phyloP scores from a whole-genome alignment of 2,329 filamentous ascomycete genomes.

The Gnomoniopsis sp. region DNA sequence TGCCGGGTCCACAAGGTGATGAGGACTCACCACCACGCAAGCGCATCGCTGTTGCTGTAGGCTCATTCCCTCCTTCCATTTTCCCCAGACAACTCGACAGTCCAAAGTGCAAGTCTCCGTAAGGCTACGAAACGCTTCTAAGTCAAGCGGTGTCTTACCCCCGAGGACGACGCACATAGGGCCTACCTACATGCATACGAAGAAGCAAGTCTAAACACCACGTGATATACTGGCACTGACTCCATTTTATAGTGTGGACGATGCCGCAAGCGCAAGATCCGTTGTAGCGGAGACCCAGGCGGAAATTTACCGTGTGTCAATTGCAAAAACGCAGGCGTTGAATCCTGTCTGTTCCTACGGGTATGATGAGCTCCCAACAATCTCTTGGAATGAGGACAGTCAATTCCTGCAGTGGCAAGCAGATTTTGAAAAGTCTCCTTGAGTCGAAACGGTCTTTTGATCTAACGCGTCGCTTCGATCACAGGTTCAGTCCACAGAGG shows the following conservation, averaged over 20 bases:
- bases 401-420: background rate
- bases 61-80: constrained; percentile 23
- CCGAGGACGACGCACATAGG: too few species aligned
- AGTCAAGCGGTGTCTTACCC: background rate
- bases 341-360: constrained; percentile 75
- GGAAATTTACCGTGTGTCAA: constrained; percentile 77
- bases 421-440: too few species aligned
- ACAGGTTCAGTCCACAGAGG: constrained; percentile 38
- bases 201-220: background rate
- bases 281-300: constrained; percentile 82
- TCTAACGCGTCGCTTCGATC: constrained; percentile 2
- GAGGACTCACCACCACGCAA: constrained; percentile 48
- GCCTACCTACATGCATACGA: background rate
- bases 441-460: background rate
- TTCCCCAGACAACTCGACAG: background rate
- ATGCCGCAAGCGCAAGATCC: constrained; percentile 91
- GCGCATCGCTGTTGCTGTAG: constrained; percentile 57
- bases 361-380: constrained; percentile 41
- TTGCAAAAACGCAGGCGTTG: constrained; percentile 71
- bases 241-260: constrained; percentile 66
- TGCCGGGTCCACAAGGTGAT: constrained; percentile 39
- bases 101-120: background rate
- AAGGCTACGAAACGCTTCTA: background rate
- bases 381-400: background rate
- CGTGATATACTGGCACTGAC: background rate